Percentiles rank a stretch among this genome's conserved stretches.
Evolutionary conservation across 75 land plant species (phyloP).

Genomic region (Gnetum montanum): DNA sequence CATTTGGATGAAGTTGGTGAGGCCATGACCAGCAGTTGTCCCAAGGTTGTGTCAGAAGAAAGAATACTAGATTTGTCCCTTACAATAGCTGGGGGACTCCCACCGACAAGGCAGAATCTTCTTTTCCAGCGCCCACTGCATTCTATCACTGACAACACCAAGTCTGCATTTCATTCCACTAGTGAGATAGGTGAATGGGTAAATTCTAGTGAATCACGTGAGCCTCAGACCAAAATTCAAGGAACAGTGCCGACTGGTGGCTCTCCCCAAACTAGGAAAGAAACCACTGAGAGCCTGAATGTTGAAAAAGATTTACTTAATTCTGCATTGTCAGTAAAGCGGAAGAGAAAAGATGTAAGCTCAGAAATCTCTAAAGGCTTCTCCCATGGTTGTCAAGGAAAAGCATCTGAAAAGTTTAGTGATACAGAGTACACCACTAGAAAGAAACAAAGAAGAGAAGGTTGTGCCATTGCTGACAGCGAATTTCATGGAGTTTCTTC

Average conservation of each 20-base stretch:
- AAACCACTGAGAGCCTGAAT: constrained; percentile 13
- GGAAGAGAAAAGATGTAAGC: constrained; percentile 14
- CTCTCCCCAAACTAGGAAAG: constrained; percentile 6
- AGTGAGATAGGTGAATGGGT: constrained; percentile 20
- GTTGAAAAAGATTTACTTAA: constrained; percentile 10
- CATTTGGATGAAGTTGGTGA: constrained; percentile 12
- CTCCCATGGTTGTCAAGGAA: background rate
- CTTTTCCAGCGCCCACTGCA: constrained; percentile 42
- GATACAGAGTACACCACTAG: background rate
- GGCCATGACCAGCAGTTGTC: constrained; percentile 11
- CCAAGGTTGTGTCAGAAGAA: constrained; percentile 4
- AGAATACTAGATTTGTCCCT: constrained; percentile 38
- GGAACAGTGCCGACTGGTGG: constrained; percentile 4
- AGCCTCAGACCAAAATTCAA: constrained; percentile 2
- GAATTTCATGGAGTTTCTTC: constrained; percentile 26
- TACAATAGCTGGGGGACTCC: constrained; percentile 94
- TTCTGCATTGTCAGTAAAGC: constrained; percentile 14
- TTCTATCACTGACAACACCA: constrained; percentile 35
- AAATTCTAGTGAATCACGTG: constrained; percentile 8
- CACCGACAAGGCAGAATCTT: constrained; percentile 56
- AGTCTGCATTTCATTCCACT: constrained; percentile 22
- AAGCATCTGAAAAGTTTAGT: constrained; percentile 5
- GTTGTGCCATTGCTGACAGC: constrained; percentile 2
- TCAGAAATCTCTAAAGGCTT: background rate
- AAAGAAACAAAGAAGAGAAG: constrained; percentile 19